These are phyloP conservation scores for Hymenotorrendiella dingleyae DNA, from an alignment of 2,329 filamentous ascomycete genomes.

Conservation along the genomic window DNA sequence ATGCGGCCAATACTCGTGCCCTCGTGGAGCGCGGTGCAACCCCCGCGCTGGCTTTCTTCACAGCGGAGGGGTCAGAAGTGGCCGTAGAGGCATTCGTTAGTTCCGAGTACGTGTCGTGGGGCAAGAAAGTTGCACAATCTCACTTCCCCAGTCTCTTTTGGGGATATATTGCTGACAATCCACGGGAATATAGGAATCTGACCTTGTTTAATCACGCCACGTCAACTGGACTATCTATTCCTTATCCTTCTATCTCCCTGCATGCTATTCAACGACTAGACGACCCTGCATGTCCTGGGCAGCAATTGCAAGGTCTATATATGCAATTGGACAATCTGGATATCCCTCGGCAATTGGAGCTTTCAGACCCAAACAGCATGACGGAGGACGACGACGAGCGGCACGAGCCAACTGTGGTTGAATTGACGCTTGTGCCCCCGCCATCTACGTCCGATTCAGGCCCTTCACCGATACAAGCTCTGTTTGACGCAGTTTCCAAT, in stretches of 20 bases:
- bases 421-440: conserved; percentile 59
- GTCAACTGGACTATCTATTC: conserved; percentile 58
- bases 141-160: not conserved
- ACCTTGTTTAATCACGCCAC: conserved; percentile 56
- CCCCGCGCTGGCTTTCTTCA: conserved; percentile 45
- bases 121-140: not conserved
- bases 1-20: conserved; percentile 50
- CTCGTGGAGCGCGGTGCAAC: conserved; percentile 50
- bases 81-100: conserved; percentile 52
- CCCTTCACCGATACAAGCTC: conserved; percentile 25
- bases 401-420: conserved; percentile 60
- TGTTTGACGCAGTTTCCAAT: conserved; percentile 62
- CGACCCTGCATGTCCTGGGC: conserved; percentile 33
- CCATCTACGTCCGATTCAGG: conserved; percentile 17
- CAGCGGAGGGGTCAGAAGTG: conserved; percentile 40
- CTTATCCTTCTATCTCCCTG: conserved; percentile 69
- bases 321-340: too few relatives aligned
- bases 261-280: conserved; percentile 62
- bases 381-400: conserved; percentile 48
- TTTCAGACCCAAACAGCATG: conserved; percentile 45
- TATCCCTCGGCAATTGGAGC: too few relatives aligned
- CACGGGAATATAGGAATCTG: conserved; percentile 40
- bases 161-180: conserved; percentile 8
- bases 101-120: conserved; percentile 44
- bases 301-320: conserved; percentile 47